Evolutionary conservation across 139 green algal species (phyloP).

Genomic region (Eudorina sp.): DNA sequence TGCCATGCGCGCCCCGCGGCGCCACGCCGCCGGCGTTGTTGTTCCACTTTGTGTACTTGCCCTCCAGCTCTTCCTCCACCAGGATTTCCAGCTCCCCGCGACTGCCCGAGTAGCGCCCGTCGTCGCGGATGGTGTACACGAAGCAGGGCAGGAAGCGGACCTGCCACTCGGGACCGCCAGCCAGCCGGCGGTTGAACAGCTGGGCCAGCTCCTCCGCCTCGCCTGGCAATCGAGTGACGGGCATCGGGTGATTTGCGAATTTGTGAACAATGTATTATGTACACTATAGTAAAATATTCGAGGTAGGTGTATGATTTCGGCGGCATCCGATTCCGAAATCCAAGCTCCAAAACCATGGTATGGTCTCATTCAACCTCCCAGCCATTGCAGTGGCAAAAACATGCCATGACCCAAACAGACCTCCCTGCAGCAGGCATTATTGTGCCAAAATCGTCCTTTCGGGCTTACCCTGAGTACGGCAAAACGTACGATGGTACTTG

Average conservation of each 20-base stretch:
- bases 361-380: too few relatives aligned
- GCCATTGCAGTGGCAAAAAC: too few relatives aligned
- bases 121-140: slow-evolving; percentile 48
- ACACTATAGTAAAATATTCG: too few relatives aligned
- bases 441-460: too few relatives aligned
- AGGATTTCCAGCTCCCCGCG: slow-evolving; percentile 34
- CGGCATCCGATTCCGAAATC: too few relatives aligned
- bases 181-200: slow-evolving; percentile 52
- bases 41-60: slow-evolving; percentile 61
- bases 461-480: slow-evolving; percentile 47
- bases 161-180: slow-evolving; percentile 5
- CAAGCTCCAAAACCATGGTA: too few relatives aligned
- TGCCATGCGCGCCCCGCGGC: too few relatives aligned
- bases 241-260: too few relatives aligned
- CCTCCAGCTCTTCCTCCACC: slow-evolving; percentile 63
- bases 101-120: neutral
- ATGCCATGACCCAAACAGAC: too few relatives aligned
- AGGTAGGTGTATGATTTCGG: too few relatives aligned
- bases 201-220: slow-evolving; percentile 54
- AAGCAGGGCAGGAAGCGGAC: slow-evolving; percentile 57
- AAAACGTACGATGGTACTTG: slow-evolving; percentile 52
- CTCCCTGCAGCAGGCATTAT: too few relatives aligned
- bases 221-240: slow-evolving; percentile 22
- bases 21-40: slow-evolving; percentile 49
- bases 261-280: too few relatives aligned